Base-by-base conservation (phyloP, 352 stramenopile genomes). In the Globisporangium polare region DNA sequence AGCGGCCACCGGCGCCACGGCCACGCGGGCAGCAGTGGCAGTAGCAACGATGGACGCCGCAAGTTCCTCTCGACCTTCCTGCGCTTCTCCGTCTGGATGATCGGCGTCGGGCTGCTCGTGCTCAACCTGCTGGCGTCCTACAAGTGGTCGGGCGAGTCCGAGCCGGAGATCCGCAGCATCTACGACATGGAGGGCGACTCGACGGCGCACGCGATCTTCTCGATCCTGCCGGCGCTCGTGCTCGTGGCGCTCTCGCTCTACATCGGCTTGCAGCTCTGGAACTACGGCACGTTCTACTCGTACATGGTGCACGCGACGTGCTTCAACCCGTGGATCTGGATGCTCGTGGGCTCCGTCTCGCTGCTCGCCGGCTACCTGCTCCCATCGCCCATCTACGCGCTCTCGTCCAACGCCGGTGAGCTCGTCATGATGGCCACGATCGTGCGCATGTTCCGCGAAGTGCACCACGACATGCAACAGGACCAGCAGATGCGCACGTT, bases 291-390 rank as follows among this genome's bases (percentile, higher is more conserved):
- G 43, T 86, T 90, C 57, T 90, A 92, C 75, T 90, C 85, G 41
- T 94, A 89, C 68, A 90, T 86, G 62, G 78, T 94, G 29, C 80
- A 94, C 52, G 83, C 83, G 8, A 92, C 83, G 61, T 90, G 82
- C 66, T 94, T 90, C 59, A 94, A 94, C 58, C 83, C 85, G 51
- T 94, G 85, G 85, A 92, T 94, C 68, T 94, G 81, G 80, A 94
- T 94, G 83, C 71, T 94, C 17, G 79, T 94, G 15, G 85, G 85
- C 12, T 83, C 85, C 2, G 53, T 89, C 37, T 69, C 73, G 3
- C 65, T 94, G n/a, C 75, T 92, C 43, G 52, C 74, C 1, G 85
- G 85, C 0, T 94, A 94, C 65, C 52, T 92, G 37, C 83, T 94
- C 71, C 85, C 85, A 2, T 81, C 74, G 15, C 78, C 79, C 8